Evolutionary conservation across 2,329 filamentous ascomycete genomes (phyloP).

Genomic region (Xylaria sp.): DNA sequence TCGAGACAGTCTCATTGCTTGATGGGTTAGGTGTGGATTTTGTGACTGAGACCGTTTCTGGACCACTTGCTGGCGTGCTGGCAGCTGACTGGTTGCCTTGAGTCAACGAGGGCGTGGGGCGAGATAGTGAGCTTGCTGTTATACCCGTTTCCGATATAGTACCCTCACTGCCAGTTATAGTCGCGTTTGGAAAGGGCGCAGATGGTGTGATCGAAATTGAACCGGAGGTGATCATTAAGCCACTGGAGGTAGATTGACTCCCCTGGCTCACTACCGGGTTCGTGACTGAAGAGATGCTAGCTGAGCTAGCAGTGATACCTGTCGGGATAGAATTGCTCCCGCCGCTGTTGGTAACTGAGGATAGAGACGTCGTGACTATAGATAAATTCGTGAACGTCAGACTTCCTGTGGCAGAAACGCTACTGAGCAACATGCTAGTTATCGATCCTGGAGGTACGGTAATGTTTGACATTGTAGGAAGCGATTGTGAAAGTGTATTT

Average conservation of each 20-base stretch:
- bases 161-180: constrained; percentile 6
- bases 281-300: constrained; percentile 7
- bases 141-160: constrained; percentile 8
- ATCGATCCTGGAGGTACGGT: background rate
- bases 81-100: constrained; percentile 27
- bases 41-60: constrained; percentile 10
- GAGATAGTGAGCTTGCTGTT: constrained; percentile 3
- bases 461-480: background rate
- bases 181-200: constrained; percentile 1
- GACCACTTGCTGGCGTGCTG: constrained; percentile 11
- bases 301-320: constrained; percentile 20
- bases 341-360: constrained; percentile 34
- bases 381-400: constrained; percentile 32
- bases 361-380: constrained; percentile 25
- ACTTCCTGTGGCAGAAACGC: constrained; percentile 43
- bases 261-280: constrained; percentile 17
- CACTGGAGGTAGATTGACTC: constrained; percentile 17
- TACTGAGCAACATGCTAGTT: constrained; percentile 36
- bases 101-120: constrained; percentile 10
- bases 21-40: constrained; percentile 11
- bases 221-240: constrained; percentile 12
- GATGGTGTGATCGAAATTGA: constrained; percentile 16
- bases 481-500: background rate
- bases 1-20: constrained; percentile 11
- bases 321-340: constrained; percentile 17